Conservation (phyloP, 202 grass and related monocot genomes). For the Miscanthus sacchariflorus region DNA sequence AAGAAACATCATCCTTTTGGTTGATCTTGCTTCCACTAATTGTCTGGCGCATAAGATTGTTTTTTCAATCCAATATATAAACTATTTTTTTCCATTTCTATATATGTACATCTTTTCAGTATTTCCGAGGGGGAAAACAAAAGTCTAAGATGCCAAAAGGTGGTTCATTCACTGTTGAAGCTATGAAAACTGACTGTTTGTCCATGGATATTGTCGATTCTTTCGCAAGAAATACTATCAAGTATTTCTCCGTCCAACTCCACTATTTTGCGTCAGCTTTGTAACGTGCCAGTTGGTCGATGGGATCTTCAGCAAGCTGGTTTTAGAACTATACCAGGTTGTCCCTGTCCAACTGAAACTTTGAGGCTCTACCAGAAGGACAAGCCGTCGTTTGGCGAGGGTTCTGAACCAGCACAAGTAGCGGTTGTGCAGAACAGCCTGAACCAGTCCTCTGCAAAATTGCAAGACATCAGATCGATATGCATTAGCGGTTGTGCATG, state of each 20-base stretch:
- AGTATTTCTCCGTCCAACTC: constrained; percentile 13
- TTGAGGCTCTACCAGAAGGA: constrained; percentile 22
- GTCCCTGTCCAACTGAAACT: constrained; percentile 45
- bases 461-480: constrained; percentile 25
- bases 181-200: constrained; percentile 6
- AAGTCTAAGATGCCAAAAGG: constrained; percentile 6
- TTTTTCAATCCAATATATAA: constrained; percentile 11
- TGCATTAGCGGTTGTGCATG: background rate
- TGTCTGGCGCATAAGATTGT: background rate
- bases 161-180: constrained; percentile 9
- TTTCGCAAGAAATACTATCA: constrained; percentile 37
- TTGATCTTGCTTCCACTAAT: no score
- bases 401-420: constrained; percentile 93
- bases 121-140: background rate
- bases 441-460: constrained; percentile 69
- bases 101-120: constrained; percentile 25
- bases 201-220: background rate
- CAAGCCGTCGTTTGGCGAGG: constrained; percentile 50
- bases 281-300: constrained; percentile 36
- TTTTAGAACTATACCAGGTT: constrained; percentile 39
- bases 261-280: constrained; percentile 12
- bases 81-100: background rate
- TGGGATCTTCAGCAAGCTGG: background rate
- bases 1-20: no score
- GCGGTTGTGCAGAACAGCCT: constrained; percentile 53